phyloP scores from a whole-genome alignment of 257 asterid genomes.

The Linderniella brevidens region DNA sequence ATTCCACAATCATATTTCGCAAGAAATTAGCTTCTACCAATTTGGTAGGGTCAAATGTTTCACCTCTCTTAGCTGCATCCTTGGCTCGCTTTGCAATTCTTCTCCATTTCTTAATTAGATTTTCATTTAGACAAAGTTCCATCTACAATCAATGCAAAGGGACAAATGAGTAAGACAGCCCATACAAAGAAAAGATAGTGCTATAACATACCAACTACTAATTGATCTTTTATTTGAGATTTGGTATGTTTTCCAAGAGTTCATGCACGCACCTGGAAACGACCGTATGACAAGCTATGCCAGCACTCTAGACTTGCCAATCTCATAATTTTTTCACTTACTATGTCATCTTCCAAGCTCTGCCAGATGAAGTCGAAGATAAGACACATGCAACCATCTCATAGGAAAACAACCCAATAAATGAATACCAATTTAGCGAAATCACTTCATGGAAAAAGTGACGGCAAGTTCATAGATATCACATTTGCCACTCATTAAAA shows the following conservation, averaged over 20 bases:
- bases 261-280: constrained; percentile 56
- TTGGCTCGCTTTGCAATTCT: constrained; percentile 59
- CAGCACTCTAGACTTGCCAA: constrained; percentile 86
- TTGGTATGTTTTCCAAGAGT: neutral
- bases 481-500: too few species aligned
- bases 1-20: constrained; percentile 77
- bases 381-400: constrained; percentile 1
- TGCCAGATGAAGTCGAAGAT: constrained; percentile 14
- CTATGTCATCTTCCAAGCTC: constrained; percentile 96
- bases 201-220: neutral
- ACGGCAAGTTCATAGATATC: too few species aligned
- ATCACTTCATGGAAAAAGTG: too few species aligned
- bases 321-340: constrained; percentile 74
- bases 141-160: constrained; percentile 26
- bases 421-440: neutral
- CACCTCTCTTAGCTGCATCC: constrained; percentile 49
- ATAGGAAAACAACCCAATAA: constrained; percentile 10
- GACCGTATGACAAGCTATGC: constrained; percentile 88
- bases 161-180: constrained; percentile 9
- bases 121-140: constrained; percentile 75
- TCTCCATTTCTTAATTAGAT: constrained; percentile 68
- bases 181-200: constrained; percentile 4
- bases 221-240: neutral
- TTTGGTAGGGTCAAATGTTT: constrained; percentile 35
- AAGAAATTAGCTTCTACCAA: constrained; percentile 60